Conservation (phyloP, 2,329 filamentous ascomycete genomes). For the Calonectria fujianensis region DNA sequence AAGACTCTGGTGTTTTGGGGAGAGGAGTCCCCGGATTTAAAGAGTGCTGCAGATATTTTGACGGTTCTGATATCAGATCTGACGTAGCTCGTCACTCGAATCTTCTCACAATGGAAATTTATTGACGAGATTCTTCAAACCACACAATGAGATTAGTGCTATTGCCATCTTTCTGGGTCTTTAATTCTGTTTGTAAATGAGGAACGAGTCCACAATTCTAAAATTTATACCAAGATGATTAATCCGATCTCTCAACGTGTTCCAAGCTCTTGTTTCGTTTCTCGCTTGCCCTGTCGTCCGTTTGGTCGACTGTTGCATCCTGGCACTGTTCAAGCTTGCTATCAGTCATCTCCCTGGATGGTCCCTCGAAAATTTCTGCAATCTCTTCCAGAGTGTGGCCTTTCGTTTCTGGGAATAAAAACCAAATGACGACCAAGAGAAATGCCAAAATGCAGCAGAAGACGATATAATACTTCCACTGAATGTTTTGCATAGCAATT, state of each 20-base stretch:
- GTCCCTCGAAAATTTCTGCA: conserved; percentile 53
- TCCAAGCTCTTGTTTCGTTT: neutral
- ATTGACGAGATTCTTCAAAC: neutral
- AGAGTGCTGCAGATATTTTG: conserved; percentile 4
- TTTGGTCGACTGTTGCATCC: neutral
- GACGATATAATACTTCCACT: conserved; percentile 63
- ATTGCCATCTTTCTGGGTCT: neutral
- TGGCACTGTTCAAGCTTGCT: conserved; percentile 11
- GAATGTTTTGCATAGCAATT: conserved; percentile 59
- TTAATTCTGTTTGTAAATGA: neutral
- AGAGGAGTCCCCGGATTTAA: conserved; percentile 31
- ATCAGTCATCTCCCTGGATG: neutral
- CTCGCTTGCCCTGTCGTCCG: neutral
- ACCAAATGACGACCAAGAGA: conserved; percentile 59
- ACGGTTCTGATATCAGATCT: neutral
- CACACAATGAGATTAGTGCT: neutral
- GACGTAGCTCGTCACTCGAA: neutral
- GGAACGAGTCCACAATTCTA: neutral
- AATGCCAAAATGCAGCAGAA: conserved; percentile 59
- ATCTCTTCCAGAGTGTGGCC: conserved; percentile 55
- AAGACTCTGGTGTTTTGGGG: conserved; percentile 24
- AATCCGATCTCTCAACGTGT: conserved; percentile 2
- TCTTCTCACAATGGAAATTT: neutral
- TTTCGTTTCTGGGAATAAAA: conserved; percentile 59
- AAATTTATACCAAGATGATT: neutral